Base-by-base conservation (phyloP, 1,284 basidiomycete species). In the Neolentinus lepideus region DNA sequence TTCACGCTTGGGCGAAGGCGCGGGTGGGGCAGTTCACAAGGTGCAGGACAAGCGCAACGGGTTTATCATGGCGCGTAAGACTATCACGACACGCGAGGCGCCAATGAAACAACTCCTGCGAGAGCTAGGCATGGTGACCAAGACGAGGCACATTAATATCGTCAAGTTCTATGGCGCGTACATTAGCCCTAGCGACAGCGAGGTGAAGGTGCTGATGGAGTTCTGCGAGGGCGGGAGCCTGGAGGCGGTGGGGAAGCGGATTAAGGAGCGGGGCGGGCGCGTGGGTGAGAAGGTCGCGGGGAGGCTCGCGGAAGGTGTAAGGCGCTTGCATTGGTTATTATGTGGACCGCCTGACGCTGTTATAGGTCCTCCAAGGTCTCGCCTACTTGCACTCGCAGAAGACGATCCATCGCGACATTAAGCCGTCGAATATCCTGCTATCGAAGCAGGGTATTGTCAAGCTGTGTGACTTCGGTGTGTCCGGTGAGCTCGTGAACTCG, bases 361-460 rank as follows among this genome's bases (percentile, higher is more conserved):
- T n/a, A 24, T 67, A 94, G 88, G 81, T 98, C 53, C 73, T 99
- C 43, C 86, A 91, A 69, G 97, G 97, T 8, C 82, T 99, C 46
- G 84, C 86, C 31, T 98, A 99, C 71, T 81, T 99, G 36, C 94
- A 99, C 71, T 81, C 86, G 54, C 84, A 85, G 68, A 88, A 85
- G 69, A 96, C 95, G 56, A 97, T 99, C 62, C 97, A 99, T 70
- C 81, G 97, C 58, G 95, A 98, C 70, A 98, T 99, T 75, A 99
- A 98, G 67, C 96, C 96, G 10, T 93, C 93, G 26, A 98, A 98
- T 71, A 88, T 98, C 59, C 81, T 98, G 51, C 77, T 99, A 50
- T 92, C 94, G 1, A 78, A 82, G 35, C 78, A 90, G 61, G 96
- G 96, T 24, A 74, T 92, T 47, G 88, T 98, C 67, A 98, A 96